phyloP scores from a whole-genome alignment of 345 rosid genomes.

The Aquilaria yunnanensis region DNA sequence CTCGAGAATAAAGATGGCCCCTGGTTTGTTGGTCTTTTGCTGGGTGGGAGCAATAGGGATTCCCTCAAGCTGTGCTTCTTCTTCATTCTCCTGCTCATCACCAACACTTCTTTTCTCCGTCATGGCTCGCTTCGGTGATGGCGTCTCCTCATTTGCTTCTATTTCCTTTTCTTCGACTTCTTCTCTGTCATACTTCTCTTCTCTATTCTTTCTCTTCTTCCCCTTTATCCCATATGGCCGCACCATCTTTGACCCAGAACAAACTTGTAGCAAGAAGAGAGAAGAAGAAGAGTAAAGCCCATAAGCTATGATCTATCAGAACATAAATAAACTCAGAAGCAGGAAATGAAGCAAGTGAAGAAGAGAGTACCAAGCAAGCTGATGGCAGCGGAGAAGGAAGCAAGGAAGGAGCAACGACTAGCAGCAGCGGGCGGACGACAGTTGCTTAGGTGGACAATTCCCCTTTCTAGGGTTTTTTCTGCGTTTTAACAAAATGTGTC shows the following conservation, averaged over 20 bases:
- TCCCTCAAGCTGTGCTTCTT: constrained; percentile 40
- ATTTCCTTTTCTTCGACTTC: constrained; percentile 35
- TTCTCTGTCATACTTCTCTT: constrained; percentile 47
- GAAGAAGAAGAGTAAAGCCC: no score
- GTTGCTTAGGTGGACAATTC: no score
- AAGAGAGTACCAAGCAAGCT: no score
- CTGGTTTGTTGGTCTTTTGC: constrained; percentile 24
- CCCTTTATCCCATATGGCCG: constrained; percentile 56
- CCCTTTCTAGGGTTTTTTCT: no score
- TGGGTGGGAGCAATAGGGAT: constrained; percentile 41
- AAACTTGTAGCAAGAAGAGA: neutral
- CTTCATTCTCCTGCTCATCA: constrained; percentile 19
- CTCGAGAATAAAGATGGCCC: constrained; percentile 72
- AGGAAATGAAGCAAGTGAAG: no score
- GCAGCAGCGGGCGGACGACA: no score
- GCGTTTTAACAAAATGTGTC: no score
- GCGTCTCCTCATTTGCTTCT: constrained; percentile 21
- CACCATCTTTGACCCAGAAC: constrained; percentile 36
- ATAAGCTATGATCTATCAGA: no score
- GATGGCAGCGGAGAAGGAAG: no score
- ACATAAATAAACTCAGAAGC: no score
- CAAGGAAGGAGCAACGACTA: no score
- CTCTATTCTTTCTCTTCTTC: constrained; percentile 56
- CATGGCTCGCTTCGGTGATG: constrained; percentile 19
- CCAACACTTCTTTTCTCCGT: constrained; percentile 17